phyloP scores from a whole-genome alignment of 2,329 filamentous ascomycete genomes.

The Zymoseptoria pseudotritici region DNA sequence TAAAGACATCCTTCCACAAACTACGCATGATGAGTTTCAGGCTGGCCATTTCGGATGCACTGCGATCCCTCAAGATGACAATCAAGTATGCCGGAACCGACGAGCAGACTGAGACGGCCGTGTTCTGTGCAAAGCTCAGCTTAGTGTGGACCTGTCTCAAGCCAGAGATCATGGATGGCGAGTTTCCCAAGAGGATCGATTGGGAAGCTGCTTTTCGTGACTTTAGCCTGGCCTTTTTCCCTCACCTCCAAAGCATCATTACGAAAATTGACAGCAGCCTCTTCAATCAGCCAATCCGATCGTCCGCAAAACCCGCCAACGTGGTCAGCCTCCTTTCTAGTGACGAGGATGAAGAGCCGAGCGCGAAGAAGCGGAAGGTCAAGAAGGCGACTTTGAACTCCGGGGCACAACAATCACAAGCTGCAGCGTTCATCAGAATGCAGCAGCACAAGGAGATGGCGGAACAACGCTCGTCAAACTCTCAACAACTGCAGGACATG shows the following conservation, averaged over 20 bases:
- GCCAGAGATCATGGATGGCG: conserved; percentile 2
- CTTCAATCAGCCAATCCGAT: conserved; percentile 7
- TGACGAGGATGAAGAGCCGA: conserved; percentile 12
- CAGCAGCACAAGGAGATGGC: conserved; percentile 13
- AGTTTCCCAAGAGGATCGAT: neutral
- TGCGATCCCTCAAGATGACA: neutral
- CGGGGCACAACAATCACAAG: conserved; percentile 13
- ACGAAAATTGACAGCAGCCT: conserved; percentile 9
- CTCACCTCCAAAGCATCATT: conserved; percentile 6
- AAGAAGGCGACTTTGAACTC: conserved; percentile 10
- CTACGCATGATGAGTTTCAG: conserved; percentile 2
- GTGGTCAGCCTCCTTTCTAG: conserved; percentile 10
- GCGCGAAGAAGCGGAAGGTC: conserved; percentile 13
- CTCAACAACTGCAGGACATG: conserved; percentile 17
- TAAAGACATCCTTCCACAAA: conserved; percentile 6
- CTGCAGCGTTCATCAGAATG: conserved; percentile 11
- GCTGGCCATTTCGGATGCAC: neutral
- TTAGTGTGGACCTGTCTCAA: conserved; percentile 7
- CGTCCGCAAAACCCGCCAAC: neutral
- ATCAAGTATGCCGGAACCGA: neutral
- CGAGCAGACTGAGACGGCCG: neutral
- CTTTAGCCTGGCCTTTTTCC: conserved; percentile 3
- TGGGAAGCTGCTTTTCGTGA: neutral
- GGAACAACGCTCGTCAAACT: conserved; percentile 15
- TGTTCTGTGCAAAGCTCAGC: conserved; percentile 9